Conservation (phyloP, 495 filamentous ascomycete genomes). For the Pyrenula aspistea region DNA sequence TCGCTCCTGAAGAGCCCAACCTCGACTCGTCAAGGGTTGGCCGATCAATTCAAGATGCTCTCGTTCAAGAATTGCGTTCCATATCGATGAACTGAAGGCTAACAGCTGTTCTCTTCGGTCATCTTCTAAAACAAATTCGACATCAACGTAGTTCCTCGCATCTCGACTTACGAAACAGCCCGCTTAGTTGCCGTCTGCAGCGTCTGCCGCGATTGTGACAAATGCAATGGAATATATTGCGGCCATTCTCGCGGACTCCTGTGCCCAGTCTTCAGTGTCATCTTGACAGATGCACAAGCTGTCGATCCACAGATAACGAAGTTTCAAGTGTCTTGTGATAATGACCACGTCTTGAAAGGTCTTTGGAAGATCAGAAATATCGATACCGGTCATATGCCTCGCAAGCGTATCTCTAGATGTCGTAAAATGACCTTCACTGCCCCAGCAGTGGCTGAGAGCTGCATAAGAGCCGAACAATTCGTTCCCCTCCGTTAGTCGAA, state of each 20-base stretch:
- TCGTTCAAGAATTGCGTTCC: not conserved
- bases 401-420: not conserved
- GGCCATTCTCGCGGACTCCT: constrained; percentile 23
- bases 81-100: not conserved
- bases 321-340: constrained; percentile 5
- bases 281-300: constrained; percentile 29
- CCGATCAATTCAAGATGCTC: not conserved
- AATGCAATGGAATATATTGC: constrained; percentile 1
- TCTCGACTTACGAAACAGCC: not conserved
- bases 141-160: not conserved
- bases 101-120: not conserved
- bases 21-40: not conserved
- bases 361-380: constrained; percentile 2
- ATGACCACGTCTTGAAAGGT: constrained; percentile 5
- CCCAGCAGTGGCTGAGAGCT: not conserved
- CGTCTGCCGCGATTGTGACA: not conserved
- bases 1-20: constrained; percentile 2
- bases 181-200: not conserved
- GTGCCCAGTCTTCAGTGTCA: constrained; percentile 17
- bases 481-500: not conserved
- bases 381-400: not conserved
- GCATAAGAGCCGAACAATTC: not conserved
- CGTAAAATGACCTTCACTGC: not conserved
- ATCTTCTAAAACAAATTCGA: not conserved
- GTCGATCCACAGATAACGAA: constrained; percentile 23